phyloP scores from a whole-genome alignment of 2,329 filamentous ascomycete genomes.

The Periconia sp. region DNA sequence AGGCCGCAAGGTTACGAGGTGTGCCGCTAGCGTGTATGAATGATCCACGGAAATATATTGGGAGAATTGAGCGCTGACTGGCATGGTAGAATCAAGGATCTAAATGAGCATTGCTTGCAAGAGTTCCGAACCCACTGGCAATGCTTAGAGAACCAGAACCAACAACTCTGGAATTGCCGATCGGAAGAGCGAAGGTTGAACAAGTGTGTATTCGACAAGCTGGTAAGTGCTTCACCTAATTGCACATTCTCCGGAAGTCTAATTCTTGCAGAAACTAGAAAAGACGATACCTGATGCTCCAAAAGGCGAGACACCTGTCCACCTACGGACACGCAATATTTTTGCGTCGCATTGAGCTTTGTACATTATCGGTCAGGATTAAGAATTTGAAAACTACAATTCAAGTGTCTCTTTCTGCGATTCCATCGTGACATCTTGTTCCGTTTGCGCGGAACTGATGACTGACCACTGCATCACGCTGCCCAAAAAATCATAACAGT shows the following conservation, averaged over 20 bases:
- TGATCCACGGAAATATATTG: conserved; percentile 1
- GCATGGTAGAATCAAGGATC: conserved; percentile 77
- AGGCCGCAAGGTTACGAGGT: conserved; percentile 93
- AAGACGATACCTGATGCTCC: conserved; percentile 60
- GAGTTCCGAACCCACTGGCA: conserved; percentile 95
- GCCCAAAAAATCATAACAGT: too few relatives aligned
- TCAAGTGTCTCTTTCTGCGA: conserved; percentile 9
- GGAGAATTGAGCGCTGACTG: conserved; percentile 15
- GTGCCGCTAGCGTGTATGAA: conserved; percentile 89
- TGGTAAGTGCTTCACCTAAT: conserved; percentile 69
- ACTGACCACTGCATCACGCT: too few relatives aligned
- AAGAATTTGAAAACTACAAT: conserved; percentile 25
- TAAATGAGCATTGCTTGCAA: conserved; percentile 91
- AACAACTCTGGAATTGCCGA: conserved; percentile 95
- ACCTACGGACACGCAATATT: conserved; percentile 55
- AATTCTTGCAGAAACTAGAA: conserved; percentile 52
- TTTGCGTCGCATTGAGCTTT: conserved; percentile 41
- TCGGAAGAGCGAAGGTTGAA: conserved; percentile 87
- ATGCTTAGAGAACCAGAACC: conserved; percentile 96
- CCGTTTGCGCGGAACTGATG: conserved; percentile 16
- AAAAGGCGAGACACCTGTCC: conserved; percentile 55
- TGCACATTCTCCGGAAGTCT: conserved; percentile 6
- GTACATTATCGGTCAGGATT: conserved; percentile 37
- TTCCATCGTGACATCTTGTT: neutral
- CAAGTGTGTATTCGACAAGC: conserved; percentile 92